Conservation (phyloP, 345 rosid species). For the Aquilaria sinensis region DNA sequence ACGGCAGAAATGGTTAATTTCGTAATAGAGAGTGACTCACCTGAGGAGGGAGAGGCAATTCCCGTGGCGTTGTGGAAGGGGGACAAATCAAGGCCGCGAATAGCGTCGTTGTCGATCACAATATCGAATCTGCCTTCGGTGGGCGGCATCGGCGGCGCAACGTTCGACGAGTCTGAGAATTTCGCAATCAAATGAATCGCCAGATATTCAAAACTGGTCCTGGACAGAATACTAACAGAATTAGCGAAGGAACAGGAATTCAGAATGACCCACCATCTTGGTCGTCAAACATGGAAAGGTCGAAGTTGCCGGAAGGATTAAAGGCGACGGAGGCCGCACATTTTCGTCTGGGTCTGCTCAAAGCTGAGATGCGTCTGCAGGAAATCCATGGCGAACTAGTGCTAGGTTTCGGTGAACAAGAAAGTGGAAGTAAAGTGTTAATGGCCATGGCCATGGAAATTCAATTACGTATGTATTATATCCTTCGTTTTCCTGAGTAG, state of each 20-base stretch:
- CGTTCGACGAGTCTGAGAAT: constrained; percentile 40
- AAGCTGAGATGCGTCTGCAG: constrained; percentile 23
- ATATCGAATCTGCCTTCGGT: constrained; percentile 64
- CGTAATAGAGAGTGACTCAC: constrained; percentile 19
- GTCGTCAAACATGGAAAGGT: constrained; percentile 46
- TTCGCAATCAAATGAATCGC: neutral
- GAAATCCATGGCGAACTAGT: constrained; percentile 24
- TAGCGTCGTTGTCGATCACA: constrained; percentile 44
- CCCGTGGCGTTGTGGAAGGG: constrained; percentile 64
- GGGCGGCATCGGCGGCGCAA: constrained; percentile 74
- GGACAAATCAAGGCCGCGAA: constrained; percentile 57
- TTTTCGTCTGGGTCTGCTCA: constrained; percentile 17
- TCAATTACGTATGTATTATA: too few species aligned
- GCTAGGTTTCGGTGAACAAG: constrained; percentile 18
- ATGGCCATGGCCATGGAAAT: constrained; percentile 28
- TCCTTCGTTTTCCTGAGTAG: too few species aligned
- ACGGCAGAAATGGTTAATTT: neutral
- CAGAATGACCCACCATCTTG: constrained; percentile 34
- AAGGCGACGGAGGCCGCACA: constrained; percentile 59
- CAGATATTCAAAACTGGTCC: neutral
- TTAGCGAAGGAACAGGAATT: neutral
- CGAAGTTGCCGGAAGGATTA: constrained; percentile 84
- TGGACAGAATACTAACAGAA: neutral
- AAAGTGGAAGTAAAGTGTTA: constrained; percentile 30
- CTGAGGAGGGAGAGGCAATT: constrained; percentile 49